These are phyloP conservation scores for Helotiales sp. DNA, from an alignment of 2,329 filamentous ascomycete genomes.

Conservation along the genomic window DNA sequence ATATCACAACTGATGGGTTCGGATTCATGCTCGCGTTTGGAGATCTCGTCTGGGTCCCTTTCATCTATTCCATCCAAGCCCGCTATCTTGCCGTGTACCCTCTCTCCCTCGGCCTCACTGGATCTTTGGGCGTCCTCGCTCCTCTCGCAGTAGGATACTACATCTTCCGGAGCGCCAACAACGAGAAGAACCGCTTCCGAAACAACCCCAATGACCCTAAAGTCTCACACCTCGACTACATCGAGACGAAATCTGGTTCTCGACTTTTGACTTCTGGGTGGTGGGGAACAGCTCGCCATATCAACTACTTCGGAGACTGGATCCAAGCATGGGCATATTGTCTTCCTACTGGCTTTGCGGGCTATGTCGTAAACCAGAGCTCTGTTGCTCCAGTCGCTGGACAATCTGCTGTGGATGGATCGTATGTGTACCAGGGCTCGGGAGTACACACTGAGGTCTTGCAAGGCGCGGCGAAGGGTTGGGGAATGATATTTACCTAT, in stretches of 20 bases:
- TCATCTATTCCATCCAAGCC: slow-evolving; percentile 81
- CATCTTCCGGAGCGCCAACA: slow-evolving; percentile 93
- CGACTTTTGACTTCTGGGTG: slow-evolving; percentile 82
- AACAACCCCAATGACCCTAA: slow-evolving; percentile 79
- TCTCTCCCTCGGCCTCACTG: slow-evolving; percentile 69
- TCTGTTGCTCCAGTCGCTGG: slow-evolving; percentile 51
- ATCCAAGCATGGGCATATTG: slow-evolving; percentile 89
- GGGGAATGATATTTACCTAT: slow-evolving; percentile 87
- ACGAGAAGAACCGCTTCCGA: slow-evolving; percentile 92
- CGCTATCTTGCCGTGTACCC: slow-evolving; percentile 85
- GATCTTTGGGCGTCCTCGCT: slow-evolving; percentile 63
- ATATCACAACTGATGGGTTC: slow-evolving; percentile 90
- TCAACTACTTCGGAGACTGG: slow-evolving; percentile 97
- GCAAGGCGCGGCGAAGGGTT: slow-evolving; percentile 73
- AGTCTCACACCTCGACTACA: slow-evolving; percentile 79
- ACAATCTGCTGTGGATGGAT: slow-evolving; percentile 46
- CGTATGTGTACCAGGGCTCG: slow-evolving; percentile 51
- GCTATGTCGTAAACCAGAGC: slow-evolving; percentile 67
- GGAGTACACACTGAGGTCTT: slow-evolving; percentile 64
- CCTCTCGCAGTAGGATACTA: slow-evolving; percentile 76
- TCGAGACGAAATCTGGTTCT: slow-evolving; percentile 80
- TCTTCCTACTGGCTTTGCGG: slow-evolving; percentile 80
- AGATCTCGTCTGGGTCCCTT: slow-evolving; percentile 90
- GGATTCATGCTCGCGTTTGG: slow-evolving; percentile 95
- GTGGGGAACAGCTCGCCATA: slow-evolving; percentile 91